Evolutionary conservation across 441 rosid genomes (phyloP), one percentile per base, ranked within the genome.

Genomic region (Dalechampia spathulata): DNA sequence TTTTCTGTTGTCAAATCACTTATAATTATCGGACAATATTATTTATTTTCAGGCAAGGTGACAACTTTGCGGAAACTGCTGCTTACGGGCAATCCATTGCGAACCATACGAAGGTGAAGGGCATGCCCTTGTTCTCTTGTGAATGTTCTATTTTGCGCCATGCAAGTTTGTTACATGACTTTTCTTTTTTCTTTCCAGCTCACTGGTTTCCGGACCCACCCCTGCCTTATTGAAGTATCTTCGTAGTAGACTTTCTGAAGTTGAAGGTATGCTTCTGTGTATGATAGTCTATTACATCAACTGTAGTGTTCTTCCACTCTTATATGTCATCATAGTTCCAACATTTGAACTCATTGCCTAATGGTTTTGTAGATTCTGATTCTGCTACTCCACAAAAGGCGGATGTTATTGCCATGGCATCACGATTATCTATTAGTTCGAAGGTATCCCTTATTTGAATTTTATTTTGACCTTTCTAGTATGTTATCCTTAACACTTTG

Each of bases 141-240:
- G 37, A 54, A 52, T 68, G 45, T 34, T 55, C 11, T 57, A 14
- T 44, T 50, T 42, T 55, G 65, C 30, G 64, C 49, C 14, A 49
- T 64, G 60, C 21, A 58, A 60, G 57, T 69, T 62, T 58, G 20
- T 28, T 16, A 41, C 12, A 37, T 60, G 32, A 49, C 22, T 6
- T 17, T 50, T 66, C 13, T 17, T 47, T 52, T 48, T 53, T 25
- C 50, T 34, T 48, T 51, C 63, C 84, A 92, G 98, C 76, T 65
- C 98, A 36, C 62, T 92, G 80, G 95, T 92, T 57, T 77, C 86
- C 64, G 98, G 98, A 63, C 96, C 98, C 36, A 84, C 98, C 41
- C 72, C 85, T 76, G 75, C 92, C 53, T 81, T 92, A 65, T 56
- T 92, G 81, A 84, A 67, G 79, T 80, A 73, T 72, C 95, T 92